Evolutionary conservation across 2,329 filamentous ascomycete genomes (phyloP).

Genomic region (Tympanopsis confertula): DNA sequence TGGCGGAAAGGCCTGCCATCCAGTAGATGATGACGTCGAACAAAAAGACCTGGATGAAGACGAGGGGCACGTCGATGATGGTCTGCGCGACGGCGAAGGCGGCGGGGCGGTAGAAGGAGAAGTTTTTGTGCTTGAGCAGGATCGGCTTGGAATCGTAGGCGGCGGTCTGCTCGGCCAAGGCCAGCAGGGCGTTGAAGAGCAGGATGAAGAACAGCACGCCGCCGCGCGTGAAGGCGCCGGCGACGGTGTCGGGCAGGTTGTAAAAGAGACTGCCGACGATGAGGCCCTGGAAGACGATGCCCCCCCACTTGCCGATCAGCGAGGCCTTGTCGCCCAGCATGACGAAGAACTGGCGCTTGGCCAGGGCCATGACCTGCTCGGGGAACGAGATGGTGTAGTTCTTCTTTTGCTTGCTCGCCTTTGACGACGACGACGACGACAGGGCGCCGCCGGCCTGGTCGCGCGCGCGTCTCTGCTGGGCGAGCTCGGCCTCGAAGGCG

Average conservation of each 20-base stretch:
- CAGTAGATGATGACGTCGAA: constrained; percentile 53
- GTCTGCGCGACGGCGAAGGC: constrained; percentile 47
- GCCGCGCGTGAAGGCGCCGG: constrained; percentile 48
- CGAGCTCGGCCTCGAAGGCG: constrained; percentile 42
- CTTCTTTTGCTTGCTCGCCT: constrained; percentile 36
- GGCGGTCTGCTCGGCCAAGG: constrained; percentile 21
- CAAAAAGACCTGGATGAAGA: constrained; percentile 42
- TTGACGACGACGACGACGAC: constrained; percentile 44
- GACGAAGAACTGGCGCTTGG: constrained; percentile 49
- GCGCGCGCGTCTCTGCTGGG: constrained; percentile 43
- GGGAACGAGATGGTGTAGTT: constrained; percentile 41
- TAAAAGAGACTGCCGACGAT: constrained; percentile 53
- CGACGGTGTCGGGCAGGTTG: constrained; percentile 40
- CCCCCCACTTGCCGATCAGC: constrained; percentile 49
- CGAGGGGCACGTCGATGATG: constrained; percentile 39
- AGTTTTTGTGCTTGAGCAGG: constrained; percentile 43
- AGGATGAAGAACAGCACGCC: neutral
- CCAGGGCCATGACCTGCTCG: constrained; percentile 41
- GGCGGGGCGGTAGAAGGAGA: constrained; percentile 44
- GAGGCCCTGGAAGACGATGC: constrained; percentile 46
- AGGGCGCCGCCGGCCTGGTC: constrained; percentile 49
- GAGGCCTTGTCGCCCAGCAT: constrained; percentile 48
- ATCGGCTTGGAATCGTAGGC: constrained; percentile 22
- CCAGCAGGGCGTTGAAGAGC: neutral
- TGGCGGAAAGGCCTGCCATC: constrained; percentile 42